Evolutionary conservation across 2,329 filamentous ascomycete species (phyloP).

Genomic region (Coniochaeta prunicola): DNA sequence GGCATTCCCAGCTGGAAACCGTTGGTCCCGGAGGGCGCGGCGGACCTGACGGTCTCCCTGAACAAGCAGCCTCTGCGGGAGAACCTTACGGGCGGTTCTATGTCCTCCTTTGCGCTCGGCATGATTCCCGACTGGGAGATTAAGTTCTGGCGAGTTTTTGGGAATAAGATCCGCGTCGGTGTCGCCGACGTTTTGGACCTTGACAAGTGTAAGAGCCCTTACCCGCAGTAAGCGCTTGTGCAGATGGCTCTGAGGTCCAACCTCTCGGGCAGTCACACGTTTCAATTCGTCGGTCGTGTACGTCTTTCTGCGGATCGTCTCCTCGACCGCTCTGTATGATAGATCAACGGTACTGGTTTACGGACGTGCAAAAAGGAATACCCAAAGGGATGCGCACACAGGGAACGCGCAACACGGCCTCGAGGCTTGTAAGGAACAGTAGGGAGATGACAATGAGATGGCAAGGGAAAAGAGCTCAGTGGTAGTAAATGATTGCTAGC

Average conservation of each 20-base stretch:
- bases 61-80: not conserved
- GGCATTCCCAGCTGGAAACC: not conserved
- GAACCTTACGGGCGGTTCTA: not conserved
- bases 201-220: not conserved
- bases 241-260: not conserved
- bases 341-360: not conserved
- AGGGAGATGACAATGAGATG: not conserved
- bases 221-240: not conserved
- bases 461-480: not conserved
- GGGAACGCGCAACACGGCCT: not conserved
- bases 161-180: slow-evolving; percentile 16
- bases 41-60: not conserved
- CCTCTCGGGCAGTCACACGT: not conserved
- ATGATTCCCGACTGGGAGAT: slow-evolving; percentile 12
- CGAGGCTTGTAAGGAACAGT: not conserved
- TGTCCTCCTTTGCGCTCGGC: not conserved
- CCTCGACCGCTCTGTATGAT: not conserved
- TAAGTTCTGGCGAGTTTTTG: slow-evolving; percentile 10
- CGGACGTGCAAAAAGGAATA: not conserved
- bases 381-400: not conserved
- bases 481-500: not conserved
- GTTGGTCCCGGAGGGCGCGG: not conserved
- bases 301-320: not conserved
- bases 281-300: not conserved
- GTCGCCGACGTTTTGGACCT: slow-evolving; percentile 9